phyloP scores from a whole-genome alignment of 2,329 filamentous ascomycete genomes.

The Monilinia vaccinii-corymbosi region DNA sequence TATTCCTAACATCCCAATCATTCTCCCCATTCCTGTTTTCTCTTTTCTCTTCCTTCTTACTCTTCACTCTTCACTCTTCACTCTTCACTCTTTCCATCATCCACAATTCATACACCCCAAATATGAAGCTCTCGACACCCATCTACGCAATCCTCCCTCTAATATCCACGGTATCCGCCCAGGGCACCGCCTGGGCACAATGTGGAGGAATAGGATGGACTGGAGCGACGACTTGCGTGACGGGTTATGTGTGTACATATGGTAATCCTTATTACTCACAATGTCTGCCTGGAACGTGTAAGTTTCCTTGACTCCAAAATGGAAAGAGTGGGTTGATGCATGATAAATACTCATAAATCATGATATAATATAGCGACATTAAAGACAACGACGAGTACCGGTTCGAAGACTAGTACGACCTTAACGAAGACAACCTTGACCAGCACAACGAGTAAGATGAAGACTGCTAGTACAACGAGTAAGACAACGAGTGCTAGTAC shows the following conservation, averaged over 20 bases:
- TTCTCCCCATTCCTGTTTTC: neutral
- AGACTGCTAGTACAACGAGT: neutral
- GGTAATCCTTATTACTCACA: constrained; percentile 29
- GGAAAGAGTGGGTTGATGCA: neutral
- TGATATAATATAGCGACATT: neutral
- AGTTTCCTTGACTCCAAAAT: neutral
- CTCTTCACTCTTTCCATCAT: neutral
- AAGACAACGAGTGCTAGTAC: neutral
- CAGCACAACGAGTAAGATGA: neutral
- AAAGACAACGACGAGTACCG: neutral
- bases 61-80: too few species aligned
- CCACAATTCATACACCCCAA: neutral
- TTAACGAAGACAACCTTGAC: neutral
- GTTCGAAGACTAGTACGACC: neutral
- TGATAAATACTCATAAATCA: neutral
- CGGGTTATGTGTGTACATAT: constrained; percentile 25
- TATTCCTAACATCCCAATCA: neutral
- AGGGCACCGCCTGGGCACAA: constrained; percentile 10
- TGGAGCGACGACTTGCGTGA: constrained; percentile 26
- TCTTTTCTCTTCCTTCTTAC: neutral
- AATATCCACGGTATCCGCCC: neutral
- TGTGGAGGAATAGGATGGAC: constrained; percentile 27
- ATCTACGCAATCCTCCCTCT: neutral
- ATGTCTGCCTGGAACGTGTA: constrained; percentile 20
- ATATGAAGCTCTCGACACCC: constrained; percentile 1